Percentiles rank a stretch among this genome's conserved stretches.
Evolutionary conservation across 1,284 basidiomycete species (phyloP).

Genomic region (Cryptococcus depauperatus): DNA sequence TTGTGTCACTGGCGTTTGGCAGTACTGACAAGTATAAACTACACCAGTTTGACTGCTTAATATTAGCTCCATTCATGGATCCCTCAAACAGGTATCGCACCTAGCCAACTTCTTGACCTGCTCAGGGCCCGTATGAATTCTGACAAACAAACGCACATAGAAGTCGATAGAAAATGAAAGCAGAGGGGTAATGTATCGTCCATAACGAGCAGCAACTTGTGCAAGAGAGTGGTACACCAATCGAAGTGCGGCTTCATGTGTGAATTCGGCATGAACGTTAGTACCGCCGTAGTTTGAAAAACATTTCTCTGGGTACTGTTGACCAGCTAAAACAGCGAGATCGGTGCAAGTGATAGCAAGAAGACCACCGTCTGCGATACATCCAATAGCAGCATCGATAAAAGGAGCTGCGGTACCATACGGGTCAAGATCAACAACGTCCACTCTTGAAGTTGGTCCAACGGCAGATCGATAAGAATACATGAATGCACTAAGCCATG

Average conservation of each 20-base stretch:
- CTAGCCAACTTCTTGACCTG: conserved; percentile 77
- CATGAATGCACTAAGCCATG: conserved; percentile 60
- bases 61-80: not conserved
- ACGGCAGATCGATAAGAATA: conserved; percentile 70
- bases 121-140: conserved; percentile 64
- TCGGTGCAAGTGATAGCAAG: conserved; percentile 97
- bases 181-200: conserved; percentile 83
- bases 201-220: conserved; percentile 81
- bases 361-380: conserved; percentile 77
- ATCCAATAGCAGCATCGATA: conserved; percentile 92
- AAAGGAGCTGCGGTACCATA: conserved; percentile 97
- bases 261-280: conserved; percentile 83
- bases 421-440: conserved; percentile 93
- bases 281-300: conserved; percentile 95
- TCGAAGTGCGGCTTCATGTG: conserved; percentile 84
- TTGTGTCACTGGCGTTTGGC: conserved; percentile 71
- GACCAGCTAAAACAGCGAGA: conserved; percentile 83
- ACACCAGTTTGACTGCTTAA: conserved; percentile 50
- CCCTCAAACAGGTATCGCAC: conserved; percentile 47
- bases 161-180: conserved; percentile 94
- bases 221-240: conserved; percentile 80
- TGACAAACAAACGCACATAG: conserved; percentile 87
- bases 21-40: conserved; percentile 73
- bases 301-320: conserved; percentile 94
- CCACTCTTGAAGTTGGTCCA: conserved; percentile 57